Evolutionary conservation across 345 rosid genomes (phyloP).

Genomic region (Ceriops tagal): DNA sequence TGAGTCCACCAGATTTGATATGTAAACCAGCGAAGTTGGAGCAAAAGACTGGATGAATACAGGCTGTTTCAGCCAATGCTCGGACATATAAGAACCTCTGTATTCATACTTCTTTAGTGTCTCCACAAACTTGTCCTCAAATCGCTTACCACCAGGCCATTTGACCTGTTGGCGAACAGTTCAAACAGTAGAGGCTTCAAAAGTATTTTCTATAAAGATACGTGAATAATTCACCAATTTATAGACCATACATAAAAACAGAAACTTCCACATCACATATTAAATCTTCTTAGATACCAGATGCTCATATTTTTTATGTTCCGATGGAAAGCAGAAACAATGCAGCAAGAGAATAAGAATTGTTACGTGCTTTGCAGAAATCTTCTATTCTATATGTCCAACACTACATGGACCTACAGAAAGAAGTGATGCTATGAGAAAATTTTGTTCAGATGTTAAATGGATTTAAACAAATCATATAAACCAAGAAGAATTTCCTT

Average conservation of each 20-base stretch:
- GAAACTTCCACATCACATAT: too few relatives aligned
- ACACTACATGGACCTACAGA: too few relatives aligned
- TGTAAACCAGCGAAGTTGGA: conserved; percentile 72
- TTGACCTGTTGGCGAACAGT: conserved; percentile 52
- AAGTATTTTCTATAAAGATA: not conserved
- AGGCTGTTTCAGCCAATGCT: conserved; percentile 80
- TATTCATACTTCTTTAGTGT: conserved; percentile 78
- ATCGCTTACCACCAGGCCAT: conserved; percentile 68
- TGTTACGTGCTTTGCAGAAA: too few relatives aligned
- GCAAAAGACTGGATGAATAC: conserved; percentile 92
- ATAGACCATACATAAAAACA: too few relatives aligned
- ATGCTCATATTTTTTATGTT: too few relatives aligned
- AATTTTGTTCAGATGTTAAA: too few relatives aligned
- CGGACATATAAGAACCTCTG: conserved; percentile 71
- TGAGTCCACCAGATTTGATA: conserved; percentile 58
- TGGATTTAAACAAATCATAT: too few relatives aligned
- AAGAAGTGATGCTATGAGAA: too few relatives aligned
- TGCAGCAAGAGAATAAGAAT: too few relatives aligned
- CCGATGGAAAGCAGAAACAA: too few relatives aligned
- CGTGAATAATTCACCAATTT: not conserved
- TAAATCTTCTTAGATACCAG: too few relatives aligned
- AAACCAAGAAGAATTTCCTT: conserved; percentile 25
- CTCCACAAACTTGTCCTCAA: conserved; percentile 72
- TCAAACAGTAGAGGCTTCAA: conserved; percentile 13
- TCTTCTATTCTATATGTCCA: too few relatives aligned